phyloP scores from a whole-genome alignment of 1,284 basidiomycete species.

The Butyriboletus appendiculatus region DNA sequence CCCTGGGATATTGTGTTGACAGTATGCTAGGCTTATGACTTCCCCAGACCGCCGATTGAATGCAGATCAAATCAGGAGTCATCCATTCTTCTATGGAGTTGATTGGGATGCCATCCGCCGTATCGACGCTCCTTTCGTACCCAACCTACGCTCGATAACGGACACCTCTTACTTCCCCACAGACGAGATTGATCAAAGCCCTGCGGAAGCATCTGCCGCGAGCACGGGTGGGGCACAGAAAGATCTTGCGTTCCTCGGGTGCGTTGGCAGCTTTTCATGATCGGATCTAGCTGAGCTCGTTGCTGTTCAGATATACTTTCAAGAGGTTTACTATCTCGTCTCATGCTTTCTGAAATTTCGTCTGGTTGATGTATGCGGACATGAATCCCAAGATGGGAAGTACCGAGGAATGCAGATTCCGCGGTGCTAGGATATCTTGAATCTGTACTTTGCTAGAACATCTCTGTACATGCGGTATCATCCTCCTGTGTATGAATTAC shows the following conservation, averaged over 20 bases:
- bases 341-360: constrained; percentile 33
- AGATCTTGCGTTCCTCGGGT: constrained; percentile 94
- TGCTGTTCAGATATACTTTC: constrained; percentile 64
- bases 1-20: constrained; percentile 6
- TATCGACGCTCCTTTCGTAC: constrained; percentile 96
- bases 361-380: neutral
- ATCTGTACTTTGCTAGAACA: constrained; percentile 7
- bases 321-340: constrained; percentile 65
- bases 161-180: constrained; percentile 98
- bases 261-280: constrained; percentile 31
- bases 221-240: constrained; percentile 67
- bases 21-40: constrained; percentile 69
- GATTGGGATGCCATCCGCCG: constrained; percentile 89
- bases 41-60: constrained; percentile 81
- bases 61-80: constrained; percentile 89
- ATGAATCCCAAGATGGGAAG: neutral
- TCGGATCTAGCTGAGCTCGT: constrained; percentile 7
- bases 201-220: constrained; percentile 60
- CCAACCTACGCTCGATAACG: constrained; percentile 88
- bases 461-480: neutral
- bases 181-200: constrained; percentile 90
- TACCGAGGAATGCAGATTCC: neutral
- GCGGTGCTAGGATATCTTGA: neutral
- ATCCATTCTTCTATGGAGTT: constrained; percentile 97
- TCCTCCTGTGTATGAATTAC: constrained; percentile 4